A percentile compares a stretch with the other conserved stretches of the same genome.
Conservation (phyloP, 441 rosid genomes). For the Adansonia gregorii region DNA sequence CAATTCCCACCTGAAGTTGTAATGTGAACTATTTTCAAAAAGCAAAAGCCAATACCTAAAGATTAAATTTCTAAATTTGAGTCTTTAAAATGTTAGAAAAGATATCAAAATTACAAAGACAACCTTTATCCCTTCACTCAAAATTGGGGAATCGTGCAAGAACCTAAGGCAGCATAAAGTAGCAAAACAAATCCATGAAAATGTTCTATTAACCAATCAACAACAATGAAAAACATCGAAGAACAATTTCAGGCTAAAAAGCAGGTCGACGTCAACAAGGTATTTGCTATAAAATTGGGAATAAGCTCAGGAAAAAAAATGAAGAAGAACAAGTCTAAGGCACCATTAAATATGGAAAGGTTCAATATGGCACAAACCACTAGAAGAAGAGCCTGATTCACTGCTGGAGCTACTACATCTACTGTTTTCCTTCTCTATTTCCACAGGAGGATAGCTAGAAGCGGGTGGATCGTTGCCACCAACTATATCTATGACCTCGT, state of each 20-base stretch:
- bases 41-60: background rate
- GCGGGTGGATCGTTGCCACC: slow-evolving; percentile 44
- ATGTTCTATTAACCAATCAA: background rate
- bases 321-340: too few relatives aligned
- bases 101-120: background rate
- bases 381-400: slow-evolving; percentile 78
- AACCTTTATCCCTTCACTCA: background rate
- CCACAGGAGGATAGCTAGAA: slow-evolving; percentile 50
- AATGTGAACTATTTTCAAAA: background rate
- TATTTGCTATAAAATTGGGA: background rate
- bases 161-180: background rate
- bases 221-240: background rate
- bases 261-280: background rate
- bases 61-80: background rate
- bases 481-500: slow-evolving; percentile 77
- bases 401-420: slow-evolving; percentile 74
- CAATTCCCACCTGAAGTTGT: background rate
- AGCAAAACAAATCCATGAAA: background rate
- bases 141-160: background rate
- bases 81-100: background rate
- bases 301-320: background rate
- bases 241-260: background rate
- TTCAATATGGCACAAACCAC: slow-evolving; percentile 58
- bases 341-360: slow-evolving; percentile 14
- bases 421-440: slow-evolving; percentile 64